These are phyloP conservation scores for Cladorrhinum samala DNA, from an alignment of 495 filamentous ascomycete species.

Conservation along the genomic window DNA sequence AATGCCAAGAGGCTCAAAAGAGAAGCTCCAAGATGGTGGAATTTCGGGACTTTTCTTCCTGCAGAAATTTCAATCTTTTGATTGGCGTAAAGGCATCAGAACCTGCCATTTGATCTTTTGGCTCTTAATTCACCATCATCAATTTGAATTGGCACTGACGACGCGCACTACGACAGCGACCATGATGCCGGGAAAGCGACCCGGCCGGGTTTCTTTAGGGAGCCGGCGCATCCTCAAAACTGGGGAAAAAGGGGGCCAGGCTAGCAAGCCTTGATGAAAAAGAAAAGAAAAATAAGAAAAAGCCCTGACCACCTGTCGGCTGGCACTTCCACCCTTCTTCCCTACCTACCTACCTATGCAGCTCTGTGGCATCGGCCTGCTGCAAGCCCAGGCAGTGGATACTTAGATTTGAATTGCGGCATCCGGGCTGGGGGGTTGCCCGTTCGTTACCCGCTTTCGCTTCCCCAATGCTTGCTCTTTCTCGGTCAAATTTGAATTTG, in stretches of 20 bases:
- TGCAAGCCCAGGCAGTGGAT: too few species aligned
- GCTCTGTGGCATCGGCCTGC: not conserved
- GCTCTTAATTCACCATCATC: too few species aligned
- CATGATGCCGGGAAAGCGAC: too few species aligned
- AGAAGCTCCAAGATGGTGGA: not conserved
- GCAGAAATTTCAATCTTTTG: not conserved
- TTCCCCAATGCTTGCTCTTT: not conserved
- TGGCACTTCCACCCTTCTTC: not conserved
- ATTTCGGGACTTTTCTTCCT: constrained; percentile 3
- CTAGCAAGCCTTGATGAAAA: not conserved
- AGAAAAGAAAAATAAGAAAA: not conserved
- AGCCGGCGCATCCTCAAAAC: too few species aligned
- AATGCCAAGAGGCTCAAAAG: not conserved
- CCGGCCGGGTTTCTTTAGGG: too few species aligned
- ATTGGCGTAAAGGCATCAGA: not conserved
- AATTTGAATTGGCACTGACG: too few species aligned
- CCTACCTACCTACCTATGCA: constrained; percentile 1
- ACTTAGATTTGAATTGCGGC: constrained; percentile 1
- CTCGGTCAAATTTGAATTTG: not conserved
- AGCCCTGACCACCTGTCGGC: not conserved
- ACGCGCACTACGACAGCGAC: too few species aligned
- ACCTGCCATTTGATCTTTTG: not conserved
- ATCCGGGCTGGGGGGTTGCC: not conserved
- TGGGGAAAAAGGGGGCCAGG: too few species aligned
- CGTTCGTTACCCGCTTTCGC: not conserved